Base-by-base conservation (phyloP, 2,329 filamentous ascomycete genomes). In the Bisporella sp. region DNA sequence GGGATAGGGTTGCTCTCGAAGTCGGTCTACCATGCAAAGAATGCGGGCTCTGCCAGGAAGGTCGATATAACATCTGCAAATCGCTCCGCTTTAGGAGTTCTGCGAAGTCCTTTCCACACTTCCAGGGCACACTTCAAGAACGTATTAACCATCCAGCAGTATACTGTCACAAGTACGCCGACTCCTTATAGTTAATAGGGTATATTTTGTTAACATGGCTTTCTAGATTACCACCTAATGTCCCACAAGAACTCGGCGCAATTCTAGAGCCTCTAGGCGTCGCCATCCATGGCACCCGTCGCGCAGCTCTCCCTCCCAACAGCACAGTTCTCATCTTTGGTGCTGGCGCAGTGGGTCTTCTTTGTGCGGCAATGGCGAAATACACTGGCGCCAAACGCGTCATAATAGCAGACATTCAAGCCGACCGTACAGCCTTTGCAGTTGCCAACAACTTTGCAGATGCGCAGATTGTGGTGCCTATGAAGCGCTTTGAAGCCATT, bases 31-130 rank as follows among this genome's bases (percentile, higher is more conserved):
- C 92, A 68, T 97, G 92, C 79, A 81, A 84, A 66, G 78, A 80
- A 62, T 97, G 92, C 77, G 88, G 93, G 69, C 85, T 89, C 33
- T 96, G 91, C 71, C 74, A 91, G 59, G 91, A 85, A 12, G 92
- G 92, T 50, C 84, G 89, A 58, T 97, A 97, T 77, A 97, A 97
- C 67, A 92, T 92, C 55, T 97, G 93, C 73, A 87, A 90, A 64
- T 76, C 52, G 13, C 56, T 67, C 57, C 60, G 60, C 45, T 67
- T 67, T 51, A 59, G 64, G 49, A 67, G 64, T 50, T 65, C 62
- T 8, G 65, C 64, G 43, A 67, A 67, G 52, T 54, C 54, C 1
- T 64, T 62, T 43, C 65, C 65, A 4, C 65, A 67, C 61, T 64
- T 63, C 45, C 62, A 67, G 37, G 64, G 64, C 5, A 67, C 64